A percentile compares a stretch with the other conserved stretches of the same genome.
These are phyloP conservation scores for Entomortierella parvispora DNA, from an alignment of 192 early-diverging fungal genomes.

Conservation along the genomic window DNA sequence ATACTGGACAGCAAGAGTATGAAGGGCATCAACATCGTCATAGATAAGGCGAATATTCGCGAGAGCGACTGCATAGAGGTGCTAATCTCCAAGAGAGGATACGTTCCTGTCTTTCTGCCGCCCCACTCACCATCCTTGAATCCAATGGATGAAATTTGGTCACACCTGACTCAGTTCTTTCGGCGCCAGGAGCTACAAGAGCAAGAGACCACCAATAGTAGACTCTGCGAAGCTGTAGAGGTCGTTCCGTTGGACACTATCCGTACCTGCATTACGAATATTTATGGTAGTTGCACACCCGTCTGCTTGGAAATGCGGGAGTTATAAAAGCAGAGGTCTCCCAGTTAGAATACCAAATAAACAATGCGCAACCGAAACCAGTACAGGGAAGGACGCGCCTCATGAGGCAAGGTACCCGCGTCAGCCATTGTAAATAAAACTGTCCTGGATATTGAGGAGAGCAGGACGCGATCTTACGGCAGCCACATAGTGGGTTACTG, in stretches of 20 bases:
- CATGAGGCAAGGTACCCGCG: no score
- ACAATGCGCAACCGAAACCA: no score
- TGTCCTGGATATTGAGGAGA: no score
- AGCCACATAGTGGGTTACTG: no score
- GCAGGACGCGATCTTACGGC: no score
- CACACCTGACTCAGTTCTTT: constrained; percentile 19
- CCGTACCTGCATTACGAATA: not conserved
- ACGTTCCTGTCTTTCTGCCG: constrained; percentile 29
- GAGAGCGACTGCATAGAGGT: constrained; percentile 26
- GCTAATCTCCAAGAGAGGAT: constrained; percentile 24
- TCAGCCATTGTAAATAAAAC: no score
- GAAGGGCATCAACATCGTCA: constrained; percentile 32
- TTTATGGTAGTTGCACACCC: not conserved
- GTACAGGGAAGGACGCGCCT: no score
- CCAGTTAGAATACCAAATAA: no score
- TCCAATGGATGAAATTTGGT: constrained; percentile 49
- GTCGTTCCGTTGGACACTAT: not conserved
- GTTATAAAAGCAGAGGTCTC: no score
- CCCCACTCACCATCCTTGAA: constrained; percentile 48
- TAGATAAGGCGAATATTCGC: constrained; percentile 39
- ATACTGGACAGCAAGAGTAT: constrained; percentile 27
- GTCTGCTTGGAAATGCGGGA: no score
- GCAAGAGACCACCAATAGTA: not conserved
- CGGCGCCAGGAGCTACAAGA: not conserved
- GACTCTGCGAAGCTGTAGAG: not conserved